These are phyloP conservation scores for Entamoeba moshkovskii DNA, from an alignment of 208 protist species.

Conservation along the genomic window DNA sequence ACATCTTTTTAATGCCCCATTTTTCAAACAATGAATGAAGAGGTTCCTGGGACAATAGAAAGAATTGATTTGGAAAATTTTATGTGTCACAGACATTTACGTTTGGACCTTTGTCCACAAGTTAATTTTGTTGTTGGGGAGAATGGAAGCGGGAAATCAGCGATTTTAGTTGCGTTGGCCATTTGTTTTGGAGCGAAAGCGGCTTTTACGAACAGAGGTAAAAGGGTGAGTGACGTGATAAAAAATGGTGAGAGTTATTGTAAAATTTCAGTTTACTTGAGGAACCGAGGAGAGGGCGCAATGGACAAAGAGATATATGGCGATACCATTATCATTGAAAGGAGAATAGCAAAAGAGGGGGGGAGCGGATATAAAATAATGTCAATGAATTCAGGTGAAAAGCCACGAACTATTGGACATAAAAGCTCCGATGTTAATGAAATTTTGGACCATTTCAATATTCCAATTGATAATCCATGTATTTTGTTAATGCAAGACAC, in stretches of 20 bases:
- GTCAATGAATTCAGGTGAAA: background rate
- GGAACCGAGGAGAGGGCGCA: background rate
- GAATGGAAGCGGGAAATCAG: constrained; percentile 17
- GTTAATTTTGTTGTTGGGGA: constrained; percentile 19
- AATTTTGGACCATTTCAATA: constrained; percentile 2
- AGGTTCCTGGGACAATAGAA: background rate
- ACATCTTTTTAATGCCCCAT: background rate
- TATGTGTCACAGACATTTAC: constrained; percentile 19
- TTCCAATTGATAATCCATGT: constrained; percentile 7
- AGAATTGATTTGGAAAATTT: constrained; percentile 16
- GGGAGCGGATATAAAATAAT: background rate
- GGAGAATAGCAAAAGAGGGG: background rate
- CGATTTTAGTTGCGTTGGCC: constrained; percentile 9
- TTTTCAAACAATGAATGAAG: background rate
- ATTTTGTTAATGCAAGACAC: background rate
- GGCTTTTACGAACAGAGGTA: background rate
- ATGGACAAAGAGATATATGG: constrained; percentile 10
- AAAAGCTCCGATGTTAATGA: background rate
- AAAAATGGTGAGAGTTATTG: background rate
- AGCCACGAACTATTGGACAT: background rate
- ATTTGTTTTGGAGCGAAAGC: constrained; percentile 9
- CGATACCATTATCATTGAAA: background rate
- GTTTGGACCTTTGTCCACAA: background rate
- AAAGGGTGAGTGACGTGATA: background rate
- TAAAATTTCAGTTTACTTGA: background rate